Percentiles rank a stretch among this genome's conserved stretches.
phyloP scores from a whole-genome alignment of 176 grass and related monocot species.

The Oryza glaberrima region DNA sequence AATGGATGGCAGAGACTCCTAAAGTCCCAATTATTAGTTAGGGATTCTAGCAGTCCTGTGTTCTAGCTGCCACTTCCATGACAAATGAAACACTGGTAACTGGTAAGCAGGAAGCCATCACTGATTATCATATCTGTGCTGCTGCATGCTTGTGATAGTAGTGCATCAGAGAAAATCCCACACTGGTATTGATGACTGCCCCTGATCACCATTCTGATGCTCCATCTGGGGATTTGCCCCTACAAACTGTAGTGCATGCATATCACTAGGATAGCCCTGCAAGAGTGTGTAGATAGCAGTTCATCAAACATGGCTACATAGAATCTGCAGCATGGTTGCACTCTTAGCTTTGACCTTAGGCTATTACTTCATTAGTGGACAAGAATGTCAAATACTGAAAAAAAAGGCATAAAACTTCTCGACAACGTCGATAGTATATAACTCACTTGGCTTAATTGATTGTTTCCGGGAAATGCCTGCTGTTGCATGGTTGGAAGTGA shows the following conservation, averaged over 20 bases:
- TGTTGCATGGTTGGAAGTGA: conserved; percentile 59
- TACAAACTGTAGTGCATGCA: conserved; percentile 71
- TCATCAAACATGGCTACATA: neutral
- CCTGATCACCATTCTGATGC: conserved; percentile 62
- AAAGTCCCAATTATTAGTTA: too few species aligned
- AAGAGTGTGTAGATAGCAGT: neutral
- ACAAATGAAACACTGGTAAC: neutral
- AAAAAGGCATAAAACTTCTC: conserved; percentile 2
- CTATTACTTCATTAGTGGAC: neutral
- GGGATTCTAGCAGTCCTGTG: neutral
- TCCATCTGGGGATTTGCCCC: conserved; percentile 55
- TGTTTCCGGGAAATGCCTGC: conserved; percentile 57
- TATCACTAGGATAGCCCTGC: conserved; percentile 71
- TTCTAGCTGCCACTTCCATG: neutral
- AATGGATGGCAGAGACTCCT: neutral
- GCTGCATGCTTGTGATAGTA: neutral
- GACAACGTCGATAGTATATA: neutral
- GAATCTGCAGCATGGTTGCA: conserved; percentile 20
- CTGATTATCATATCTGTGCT: neutral
- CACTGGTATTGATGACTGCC: conserved; percentile 71
- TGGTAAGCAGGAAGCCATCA: neutral
- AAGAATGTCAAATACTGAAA: neutral
- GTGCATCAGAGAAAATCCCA: conserved; percentile 85
- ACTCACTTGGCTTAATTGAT: conserved; percentile 73
- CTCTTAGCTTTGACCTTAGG: neutral